A percentile compares a stretch with the other conserved stretches of the same genome.
Evolutionary conservation across 352 stramenopile species (phyloP).

Genomic region (Albugo laibachii): DNA sequence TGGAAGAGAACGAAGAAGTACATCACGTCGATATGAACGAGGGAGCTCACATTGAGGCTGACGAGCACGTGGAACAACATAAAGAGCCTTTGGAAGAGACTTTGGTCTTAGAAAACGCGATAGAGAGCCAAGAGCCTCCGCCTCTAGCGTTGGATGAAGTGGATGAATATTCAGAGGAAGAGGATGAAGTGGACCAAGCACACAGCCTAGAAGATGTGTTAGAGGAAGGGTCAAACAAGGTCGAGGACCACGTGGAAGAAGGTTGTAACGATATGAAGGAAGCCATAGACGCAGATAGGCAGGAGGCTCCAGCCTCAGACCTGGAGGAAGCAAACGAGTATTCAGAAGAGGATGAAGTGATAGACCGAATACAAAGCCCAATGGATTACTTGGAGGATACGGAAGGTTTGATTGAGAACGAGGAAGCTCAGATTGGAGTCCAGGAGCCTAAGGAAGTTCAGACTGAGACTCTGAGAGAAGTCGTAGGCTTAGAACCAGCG

Average conservation of each 20-base stretch:
- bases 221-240: constrained; percentile 29
- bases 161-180: not conserved
- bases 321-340: not conserved
- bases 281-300: not conserved
- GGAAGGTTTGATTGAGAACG: not conserved
- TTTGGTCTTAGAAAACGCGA: too few species aligned
- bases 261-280: not conserved
- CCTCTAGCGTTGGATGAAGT: not conserved
- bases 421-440: not conserved
- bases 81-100: too few species aligned
- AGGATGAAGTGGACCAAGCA: constrained; percentile 1
- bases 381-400: constrained; percentile 6
- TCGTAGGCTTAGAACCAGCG: too few species aligned
- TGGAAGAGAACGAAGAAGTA: too few species aligned
- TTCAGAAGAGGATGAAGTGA: constrained; percentile 4
- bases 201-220: constrained; percentile 24
- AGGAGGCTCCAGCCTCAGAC: not conserved
- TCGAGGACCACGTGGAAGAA: constrained; percentile 15
- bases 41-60: too few species aligned
- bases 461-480: too few species aligned
- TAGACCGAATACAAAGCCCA: constrained; percentile 9
- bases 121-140: too few species aligned
- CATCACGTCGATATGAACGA: too few species aligned
- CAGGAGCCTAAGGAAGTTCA: too few species aligned
- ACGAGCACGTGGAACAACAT: too few species aligned